phyloP scores from a whole-genome alignment of 306 rosid genomes.

The Nissolia schottii region DNA sequence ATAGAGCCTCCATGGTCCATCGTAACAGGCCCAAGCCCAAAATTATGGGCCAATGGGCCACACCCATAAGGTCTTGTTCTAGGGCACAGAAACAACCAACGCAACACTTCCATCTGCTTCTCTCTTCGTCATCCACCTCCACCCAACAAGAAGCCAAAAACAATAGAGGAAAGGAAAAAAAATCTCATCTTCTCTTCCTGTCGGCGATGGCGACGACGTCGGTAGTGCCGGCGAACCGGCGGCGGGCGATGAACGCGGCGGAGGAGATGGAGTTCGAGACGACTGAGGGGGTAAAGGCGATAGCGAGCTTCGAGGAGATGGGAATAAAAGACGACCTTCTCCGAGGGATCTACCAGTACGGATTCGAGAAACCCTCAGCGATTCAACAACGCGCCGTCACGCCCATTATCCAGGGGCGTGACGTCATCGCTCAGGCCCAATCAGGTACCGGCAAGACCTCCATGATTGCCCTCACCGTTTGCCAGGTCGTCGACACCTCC shows the following conservation, averaged over 20 bases:
- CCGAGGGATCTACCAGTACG: slow-evolving; percentile 85
- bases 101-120: background rate
- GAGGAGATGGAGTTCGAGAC: slow-evolving; percentile 88
- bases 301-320: slow-evolving; percentile 83
- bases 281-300: slow-evolving; percentile 78
- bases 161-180: background rate
- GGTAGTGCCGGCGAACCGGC: slow-evolving; percentile 71
- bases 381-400: slow-evolving; percentile 94
- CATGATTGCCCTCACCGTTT: slow-evolving; percentile 94
- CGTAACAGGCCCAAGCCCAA: background rate
- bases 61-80: background rate
- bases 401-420: slow-evolving; percentile 91
- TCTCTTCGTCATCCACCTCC: background rate
- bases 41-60: background rate
- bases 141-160: background rate
- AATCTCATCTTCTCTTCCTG: background rate
- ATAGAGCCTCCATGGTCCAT: no score
- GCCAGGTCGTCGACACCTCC: slow-evolving; percentile 81
- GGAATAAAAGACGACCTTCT: slow-evolving; percentile 86
- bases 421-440: slow-evolving; percentile 97
- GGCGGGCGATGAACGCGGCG: slow-evolving; percentile 33
- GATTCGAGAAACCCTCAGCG: slow-evolving; percentile 97
- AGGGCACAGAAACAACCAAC: background rate
- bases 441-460: slow-evolving; percentile 98
- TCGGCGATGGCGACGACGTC: slow-evolving; percentile 44